Evolutionary conservation across 495 filamentous ascomycete species (phyloP).

Genomic region (Tetracladium setigerum): DNA sequence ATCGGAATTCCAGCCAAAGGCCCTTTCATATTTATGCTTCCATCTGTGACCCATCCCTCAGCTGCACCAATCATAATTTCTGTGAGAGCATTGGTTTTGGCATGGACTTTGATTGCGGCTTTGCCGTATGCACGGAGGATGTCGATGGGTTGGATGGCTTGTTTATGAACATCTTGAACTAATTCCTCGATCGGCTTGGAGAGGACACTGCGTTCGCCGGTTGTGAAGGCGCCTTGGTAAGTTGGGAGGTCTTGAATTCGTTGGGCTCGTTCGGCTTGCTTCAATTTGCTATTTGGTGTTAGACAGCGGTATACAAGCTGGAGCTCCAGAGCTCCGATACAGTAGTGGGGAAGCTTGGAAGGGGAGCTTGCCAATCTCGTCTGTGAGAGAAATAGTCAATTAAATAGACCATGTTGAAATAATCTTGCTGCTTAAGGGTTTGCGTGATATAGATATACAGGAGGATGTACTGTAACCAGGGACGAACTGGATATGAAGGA

Average conservation of each 20-base stretch:
- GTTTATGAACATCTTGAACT: conserved; percentile 67
- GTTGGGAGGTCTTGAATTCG: conserved; percentile 57
- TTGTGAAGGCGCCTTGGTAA: conserved; percentile 59
- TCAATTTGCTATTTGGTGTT: conserved; percentile 54
- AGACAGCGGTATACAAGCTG: not conserved
- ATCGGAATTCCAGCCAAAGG: conserved; percentile 87
- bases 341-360: conserved; percentile 2
- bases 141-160: conserved; percentile 56
- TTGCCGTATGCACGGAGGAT: conserved; percentile 88
- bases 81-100: conserved; percentile 84
- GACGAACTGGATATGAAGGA: not conserved
- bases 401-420: conserved; percentile 39
- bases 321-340: not conserved
- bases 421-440: not conserved
- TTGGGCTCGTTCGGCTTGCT: conserved; percentile 64
- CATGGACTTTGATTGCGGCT: conserved; percentile 75
- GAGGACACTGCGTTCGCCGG: conserved; percentile 55
- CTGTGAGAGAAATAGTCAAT: conserved; percentile 54
- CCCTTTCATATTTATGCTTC: conserved; percentile 63
- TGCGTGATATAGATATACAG: not conserved
- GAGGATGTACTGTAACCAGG: not conserved
- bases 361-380: conserved; percentile 45
- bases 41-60: conserved; percentile 61
- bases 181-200: conserved; percentile 68
- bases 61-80: conserved; percentile 80